Evolutionary conservation across 495 filamentous ascomycete species (phyloP), one percentile per base, ranked within the genome.

Genomic region (Daldinia childiae): DNA sequence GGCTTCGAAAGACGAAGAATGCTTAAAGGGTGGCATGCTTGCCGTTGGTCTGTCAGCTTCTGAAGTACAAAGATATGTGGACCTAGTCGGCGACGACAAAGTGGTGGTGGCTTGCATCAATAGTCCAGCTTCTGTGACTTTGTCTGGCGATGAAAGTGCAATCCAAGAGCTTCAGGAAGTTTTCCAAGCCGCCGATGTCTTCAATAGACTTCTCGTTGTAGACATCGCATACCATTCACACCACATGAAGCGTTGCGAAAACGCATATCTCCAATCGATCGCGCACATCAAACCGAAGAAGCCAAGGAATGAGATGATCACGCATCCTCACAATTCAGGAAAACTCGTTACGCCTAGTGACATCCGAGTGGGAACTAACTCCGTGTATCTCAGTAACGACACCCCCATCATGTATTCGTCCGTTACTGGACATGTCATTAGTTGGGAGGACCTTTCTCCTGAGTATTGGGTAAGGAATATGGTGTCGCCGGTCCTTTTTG

Each of bases 381-480:
- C 77, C 14, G 64, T 57, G 19, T 27, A 21, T 15, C 26, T 32
- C 6, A 11, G 38, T 4, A 39, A 50, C 17, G 52, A 54, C 24
- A 26, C 17, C 6, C 70, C 75, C 38, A 66, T 51, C 27, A 82
- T 84, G 72, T 76, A 78, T 38, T 82, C 81, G 1, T 79, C 77
- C 6, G 76, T 84, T 3, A 73, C 80, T n/a, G 82, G 80, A 6
- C 45, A 58, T 12, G 38, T 73, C 29, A 58, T 81, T 36, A 58
- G 66, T 29, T 68, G 26, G 29, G 39, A 63, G 6, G 58, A 77
- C 14, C 66, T 81, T 12, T 34, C 70, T 41, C 50, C 75, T 21
- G 63, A 73, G 8, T 85, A 84, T 58, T 84, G 82, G 83, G 74
- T 78, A 7, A 50, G 51, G 15, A 85, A 84, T 41, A 76, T 84